Evolutionary conservation across 1,284 basidiomycete genomes (phyloP).

Genomic region (Puccinia hordei): DNA sequence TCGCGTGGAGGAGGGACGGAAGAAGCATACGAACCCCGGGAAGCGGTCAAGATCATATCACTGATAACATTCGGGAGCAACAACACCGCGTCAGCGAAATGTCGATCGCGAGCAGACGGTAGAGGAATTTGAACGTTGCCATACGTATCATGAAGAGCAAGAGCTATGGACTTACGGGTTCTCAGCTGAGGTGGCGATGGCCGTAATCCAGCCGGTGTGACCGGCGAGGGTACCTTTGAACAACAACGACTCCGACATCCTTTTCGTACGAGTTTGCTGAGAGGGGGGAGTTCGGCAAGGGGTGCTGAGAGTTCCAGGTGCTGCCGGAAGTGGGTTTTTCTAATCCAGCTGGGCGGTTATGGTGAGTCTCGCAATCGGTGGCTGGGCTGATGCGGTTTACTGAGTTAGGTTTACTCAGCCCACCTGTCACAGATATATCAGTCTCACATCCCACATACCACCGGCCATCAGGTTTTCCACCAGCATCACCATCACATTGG

Average conservation of each 20-base stretch:
- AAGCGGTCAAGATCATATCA: constrained; percentile 59
- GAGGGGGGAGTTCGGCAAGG: too few relatives aligned
- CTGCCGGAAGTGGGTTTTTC: not conserved
- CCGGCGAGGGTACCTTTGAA: constrained; percentile 78
- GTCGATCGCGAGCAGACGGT: too few relatives aligned
- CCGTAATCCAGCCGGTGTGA: constrained; percentile 81
- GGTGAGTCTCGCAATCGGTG: constrained; percentile 31
- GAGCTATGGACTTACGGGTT: constrained; percentile 26
- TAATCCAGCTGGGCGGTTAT: not conserved
- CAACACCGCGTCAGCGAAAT: not conserved
- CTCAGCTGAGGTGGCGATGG: constrained; percentile 57
- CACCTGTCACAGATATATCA: not conserved
- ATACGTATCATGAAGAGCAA: not conserved
- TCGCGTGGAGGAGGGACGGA: not conserved
- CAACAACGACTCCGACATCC: constrained; percentile 80
- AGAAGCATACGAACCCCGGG: constrained; percentile 52
- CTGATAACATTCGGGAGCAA: constrained; percentile 53
- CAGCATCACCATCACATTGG: not conserved
- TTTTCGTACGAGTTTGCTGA: constrained; percentile 43
- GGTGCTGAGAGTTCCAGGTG: not conserved
- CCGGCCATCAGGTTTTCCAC: not conserved
- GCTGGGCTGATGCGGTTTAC: not conserved
- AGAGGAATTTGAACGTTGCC: not conserved
- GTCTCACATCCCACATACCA: not conserved
- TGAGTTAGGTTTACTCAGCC: constrained; percentile 35